Percentiles rank a stretch among this genome's conserved stretches.
Evolutionary conservation across 1,139 yeast species (phyloP).

Genomic region (Candida buenavistaensis): DNA sequence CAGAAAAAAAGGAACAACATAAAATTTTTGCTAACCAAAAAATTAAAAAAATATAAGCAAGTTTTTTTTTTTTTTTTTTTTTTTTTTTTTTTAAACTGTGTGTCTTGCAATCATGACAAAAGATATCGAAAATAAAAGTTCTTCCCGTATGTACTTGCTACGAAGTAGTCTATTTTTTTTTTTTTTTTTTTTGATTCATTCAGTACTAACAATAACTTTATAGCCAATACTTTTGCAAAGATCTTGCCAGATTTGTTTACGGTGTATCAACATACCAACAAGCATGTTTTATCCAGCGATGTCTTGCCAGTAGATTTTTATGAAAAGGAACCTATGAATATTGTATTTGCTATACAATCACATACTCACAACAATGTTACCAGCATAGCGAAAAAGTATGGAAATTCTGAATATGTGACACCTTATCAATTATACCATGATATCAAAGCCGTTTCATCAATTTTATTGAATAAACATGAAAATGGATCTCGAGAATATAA

Average conservation of each 20-base stretch:
- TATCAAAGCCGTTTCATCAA: constrained; percentile 60
- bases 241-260: constrained; percentile 22
- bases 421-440: constrained; percentile 68
- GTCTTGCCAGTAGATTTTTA: constrained; percentile 47
- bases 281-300: constrained; percentile 32
- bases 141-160: constrained; percentile 11
- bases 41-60: constrained; percentile 4
- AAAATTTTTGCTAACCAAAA: constrained; percentile 5
- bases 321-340: constrained; percentile 43
- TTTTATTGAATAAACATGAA: constrained; percentile 46
- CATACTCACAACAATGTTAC: constrained; percentile 22
- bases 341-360: constrained; percentile 41
- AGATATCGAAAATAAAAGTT: constrained; percentile 10
- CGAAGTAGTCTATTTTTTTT: not conserved
- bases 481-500: constrained; percentile 61
- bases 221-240: constrained; percentile 8
- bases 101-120: constrained; percentile 11
- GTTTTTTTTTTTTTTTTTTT: constrained; percentile 1
- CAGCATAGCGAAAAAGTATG: constrained; percentile 22
- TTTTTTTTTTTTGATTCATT: not conserved
- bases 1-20: not conserved
- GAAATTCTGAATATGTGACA: constrained; percentile 40
- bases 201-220: constrained; percentile 1
- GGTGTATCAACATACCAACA: constrained; percentile 36
- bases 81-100: not conserved